Conservation (phyloP, 2,329 filamentous ascomycete species). For the Phialophora macrospora region DNA sequence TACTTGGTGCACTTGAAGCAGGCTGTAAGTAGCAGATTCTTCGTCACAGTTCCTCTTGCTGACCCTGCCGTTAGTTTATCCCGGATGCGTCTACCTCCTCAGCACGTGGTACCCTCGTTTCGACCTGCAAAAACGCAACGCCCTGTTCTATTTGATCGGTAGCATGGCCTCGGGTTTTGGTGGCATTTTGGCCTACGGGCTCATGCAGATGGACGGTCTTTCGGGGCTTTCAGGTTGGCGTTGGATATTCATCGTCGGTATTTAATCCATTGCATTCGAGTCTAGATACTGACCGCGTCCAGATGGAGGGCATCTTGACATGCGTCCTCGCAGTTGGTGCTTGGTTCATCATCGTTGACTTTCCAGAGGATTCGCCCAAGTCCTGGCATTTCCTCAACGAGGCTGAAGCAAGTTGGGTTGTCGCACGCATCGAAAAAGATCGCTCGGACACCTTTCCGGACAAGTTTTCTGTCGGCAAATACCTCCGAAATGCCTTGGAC, state of each 20-base stretch:
- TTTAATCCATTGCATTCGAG: not conserved
- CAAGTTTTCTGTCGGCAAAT: slow-evolving; percentile 55
- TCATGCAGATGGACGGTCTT: slow-evolving; percentile 51
- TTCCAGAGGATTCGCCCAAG: slow-evolving; percentile 42
- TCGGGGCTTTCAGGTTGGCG: slow-evolving; percentile 57
- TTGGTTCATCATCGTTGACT: slow-evolving; percentile 54
- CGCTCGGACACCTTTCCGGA: slow-evolving; percentile 58
- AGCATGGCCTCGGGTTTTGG: not conserved
- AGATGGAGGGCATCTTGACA: slow-evolving; percentile 42
- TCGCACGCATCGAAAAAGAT: slow-evolving; percentile 58
- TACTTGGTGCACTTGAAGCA: slow-evolving; percentile 68
- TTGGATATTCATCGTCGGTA: slow-evolving; percentile 17
- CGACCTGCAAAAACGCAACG: slow-evolving; percentile 48
- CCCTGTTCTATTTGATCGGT: slow-evolving; percentile 56
- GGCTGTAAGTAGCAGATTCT: slow-evolving; percentile 48
- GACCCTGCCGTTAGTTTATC: not conserved
- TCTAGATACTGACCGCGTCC: not conserved
- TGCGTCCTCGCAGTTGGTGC: slow-evolving; percentile 49
- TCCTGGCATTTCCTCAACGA: slow-evolving; percentile 46
- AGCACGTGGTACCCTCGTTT: slow-evolving; percentile 36
- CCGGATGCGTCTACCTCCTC: slow-evolving; percentile 68
- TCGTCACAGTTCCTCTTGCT: not conserved
- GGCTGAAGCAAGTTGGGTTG: slow-evolving; percentile 23
- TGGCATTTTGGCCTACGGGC: slow-evolving; percentile 53
- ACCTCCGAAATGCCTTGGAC: slow-evolving; percentile 54